Percentiles rank a stretch among this genome's conserved stretches.
phyloP scores from a whole-genome alignment of 2,329 filamentous ascomycete genomes.

The Botrytis hyacinthi region DNA sequence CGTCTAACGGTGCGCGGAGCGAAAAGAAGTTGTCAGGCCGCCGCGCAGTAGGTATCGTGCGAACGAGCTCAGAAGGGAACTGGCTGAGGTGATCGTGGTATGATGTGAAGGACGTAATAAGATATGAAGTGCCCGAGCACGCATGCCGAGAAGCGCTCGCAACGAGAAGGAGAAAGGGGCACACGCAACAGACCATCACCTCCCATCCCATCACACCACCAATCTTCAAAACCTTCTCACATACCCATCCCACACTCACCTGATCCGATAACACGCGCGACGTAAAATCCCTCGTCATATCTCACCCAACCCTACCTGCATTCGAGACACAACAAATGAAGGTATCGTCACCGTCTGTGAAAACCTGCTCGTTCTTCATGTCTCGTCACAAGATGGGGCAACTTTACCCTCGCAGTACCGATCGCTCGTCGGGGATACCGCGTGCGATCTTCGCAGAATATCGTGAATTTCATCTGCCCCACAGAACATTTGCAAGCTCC shows the following conservation, averaged over 20 bases:
- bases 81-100: background rate
- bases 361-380: background rate
- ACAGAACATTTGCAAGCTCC: background rate
- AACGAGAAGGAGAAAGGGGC: background rate
- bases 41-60: background rate
- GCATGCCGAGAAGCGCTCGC: background rate
- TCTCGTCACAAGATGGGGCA: background rate
- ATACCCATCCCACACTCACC: background rate
- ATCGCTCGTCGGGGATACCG: background rate
- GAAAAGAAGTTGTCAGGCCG: background rate
- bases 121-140: background rate
- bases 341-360: background rate
- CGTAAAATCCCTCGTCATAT: background rate
- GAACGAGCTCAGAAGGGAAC: background rate
- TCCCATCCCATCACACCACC: background rate
- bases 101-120: background rate
- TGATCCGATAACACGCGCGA: background rate
- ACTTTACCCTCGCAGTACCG: background rate
- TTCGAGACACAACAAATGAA: background rate
- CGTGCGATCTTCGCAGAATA: background rate
- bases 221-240: background rate
- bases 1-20: background rate
- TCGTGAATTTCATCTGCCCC: constrained; percentile 2
- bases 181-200: background rate
- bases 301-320: background rate